Conservation (phyloP, 2,329 filamentous ascomycete species). For the Colletotrichum sp. region DNA sequence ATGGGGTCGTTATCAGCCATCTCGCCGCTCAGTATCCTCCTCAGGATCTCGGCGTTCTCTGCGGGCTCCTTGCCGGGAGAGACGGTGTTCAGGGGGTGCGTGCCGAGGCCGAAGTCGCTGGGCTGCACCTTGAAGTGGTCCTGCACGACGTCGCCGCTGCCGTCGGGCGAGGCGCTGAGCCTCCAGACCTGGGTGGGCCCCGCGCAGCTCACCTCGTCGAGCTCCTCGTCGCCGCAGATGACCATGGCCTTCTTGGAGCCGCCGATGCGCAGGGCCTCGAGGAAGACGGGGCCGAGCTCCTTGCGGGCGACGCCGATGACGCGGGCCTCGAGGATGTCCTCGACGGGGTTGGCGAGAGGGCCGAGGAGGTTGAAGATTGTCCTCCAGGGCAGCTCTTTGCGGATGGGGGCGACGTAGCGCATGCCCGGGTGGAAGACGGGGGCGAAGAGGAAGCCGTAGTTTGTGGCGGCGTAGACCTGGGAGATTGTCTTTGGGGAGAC, state of each 20-base stretch:
- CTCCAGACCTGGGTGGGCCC: constrained; percentile 90
- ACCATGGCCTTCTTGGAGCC: constrained; percentile 86
- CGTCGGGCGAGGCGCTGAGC: constrained; percentile 48
- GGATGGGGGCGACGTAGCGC: constrained; percentile 84
- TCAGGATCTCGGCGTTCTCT: constrained; percentile 87
- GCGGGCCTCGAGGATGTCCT: constrained; percentile 83
- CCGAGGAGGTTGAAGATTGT: constrained; percentile 98
- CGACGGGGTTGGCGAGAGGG: constrained; percentile 88
- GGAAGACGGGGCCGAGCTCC: constrained; percentile 87
- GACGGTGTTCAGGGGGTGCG: constrained; percentile 77
- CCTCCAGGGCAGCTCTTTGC: constrained; percentile 87
- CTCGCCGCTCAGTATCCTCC: constrained; percentile 76
- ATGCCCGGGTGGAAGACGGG: constrained; percentile 97
- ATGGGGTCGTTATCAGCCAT: constrained; percentile 80
- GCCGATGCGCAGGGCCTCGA: constrained; percentile 77
- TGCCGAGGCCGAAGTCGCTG: constrained; percentile 82
- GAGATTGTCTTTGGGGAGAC: constrained; percentile 75
- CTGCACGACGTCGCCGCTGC: constrained; percentile 53
- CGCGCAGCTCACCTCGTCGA: constrained; percentile 94
- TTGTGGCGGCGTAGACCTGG: constrained; percentile 76
- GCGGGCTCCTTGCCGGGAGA: constrained; percentile 84
- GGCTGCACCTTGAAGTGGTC: constrained; percentile 81
- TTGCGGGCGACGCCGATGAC: constrained; percentile 91
- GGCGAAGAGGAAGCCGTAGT: constrained; percentile 95
- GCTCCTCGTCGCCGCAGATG: constrained; percentile 91